Evolutionary conservation across 1,284 basidiomycete species (phyloP).

Genomic region (Moesziomyces sp.): DNA sequence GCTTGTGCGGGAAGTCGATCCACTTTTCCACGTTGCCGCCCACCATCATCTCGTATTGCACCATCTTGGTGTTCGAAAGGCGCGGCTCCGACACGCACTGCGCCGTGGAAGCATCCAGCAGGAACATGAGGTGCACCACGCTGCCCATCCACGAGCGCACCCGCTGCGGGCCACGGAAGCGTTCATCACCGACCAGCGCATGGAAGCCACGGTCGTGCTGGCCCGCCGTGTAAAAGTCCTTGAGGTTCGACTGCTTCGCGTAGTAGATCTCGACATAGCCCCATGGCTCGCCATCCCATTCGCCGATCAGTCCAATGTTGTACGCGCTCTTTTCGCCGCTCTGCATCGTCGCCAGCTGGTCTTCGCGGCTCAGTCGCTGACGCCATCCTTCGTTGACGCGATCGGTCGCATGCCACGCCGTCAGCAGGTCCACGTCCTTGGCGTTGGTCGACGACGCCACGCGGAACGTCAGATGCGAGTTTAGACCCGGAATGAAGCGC

Average conservation of each 20-base stretch:
- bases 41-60: slow-evolving; percentile 62
- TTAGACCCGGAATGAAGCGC: slow-evolving; percentile 56
- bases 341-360: slow-evolving; percentile 52
- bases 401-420: slow-evolving; percentile 60
- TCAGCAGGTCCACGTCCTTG: slow-evolving; percentile 53
- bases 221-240: slow-evolving; percentile 42
- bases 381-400: slow-evolving; percentile 64
- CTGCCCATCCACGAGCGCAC: slow-evolving; percentile 65
- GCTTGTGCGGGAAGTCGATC: slow-evolving; percentile 63
- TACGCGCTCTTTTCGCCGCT: slow-evolving; percentile 34
- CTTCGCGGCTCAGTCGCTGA: slow-evolving; percentile 50
- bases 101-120: slow-evolving; percentile 55
- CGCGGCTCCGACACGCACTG: slow-evolving; percentile 60
- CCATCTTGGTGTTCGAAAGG: slow-evolving; percentile 62
- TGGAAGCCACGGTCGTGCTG: slow-evolving; percentile 63
- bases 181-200: slow-evolving; percentile 62
- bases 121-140: slow-evolving; percentile 61
- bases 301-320: slow-evolving; percentile 56
- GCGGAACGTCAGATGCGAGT: slow-evolving; percentile 59
- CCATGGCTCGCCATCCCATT: slow-evolving; percentile 64
- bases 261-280: slow-evolving; percentile 66
- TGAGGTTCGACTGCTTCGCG: slow-evolving; percentile 48
- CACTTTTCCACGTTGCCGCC: slow-evolving; percentile 64
- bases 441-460: slow-evolving; percentile 42
- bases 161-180: slow-evolving; percentile 59